Evolutionary conservation across 805 yeast genomes (phyloP).

Genomic region (Yamadazyma olivae): DNA sequence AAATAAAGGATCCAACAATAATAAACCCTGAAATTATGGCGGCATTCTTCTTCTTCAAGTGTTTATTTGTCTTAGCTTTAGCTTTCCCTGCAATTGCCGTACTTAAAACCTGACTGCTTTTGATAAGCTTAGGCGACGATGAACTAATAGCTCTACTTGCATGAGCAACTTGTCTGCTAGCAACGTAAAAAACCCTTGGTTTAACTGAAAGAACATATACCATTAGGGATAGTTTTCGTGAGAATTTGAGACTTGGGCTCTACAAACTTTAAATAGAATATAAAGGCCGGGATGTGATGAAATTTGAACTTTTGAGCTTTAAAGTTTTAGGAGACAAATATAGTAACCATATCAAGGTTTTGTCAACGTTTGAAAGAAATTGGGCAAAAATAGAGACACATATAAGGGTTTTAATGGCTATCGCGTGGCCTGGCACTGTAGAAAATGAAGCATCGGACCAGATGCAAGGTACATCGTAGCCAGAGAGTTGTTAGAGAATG

Average conservation of each 20-base stretch:
- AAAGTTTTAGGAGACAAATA: background rate
- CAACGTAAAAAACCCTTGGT: slow-evolving; percentile 18
- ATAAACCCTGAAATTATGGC: slow-evolving; percentile 41
- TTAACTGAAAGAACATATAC: slow-evolving; percentile 20
- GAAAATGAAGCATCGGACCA: too few relatives aligned
- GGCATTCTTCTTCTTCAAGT: slow-evolving; percentile 28
- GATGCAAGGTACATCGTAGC: too few relatives aligned
- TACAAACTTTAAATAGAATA: too few relatives aligned
- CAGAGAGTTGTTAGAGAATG: too few relatives aligned
- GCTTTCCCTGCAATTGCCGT: background rate
- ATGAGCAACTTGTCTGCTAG: slow-evolving; percentile 12
- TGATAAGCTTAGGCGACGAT: slow-evolving; percentile 12
- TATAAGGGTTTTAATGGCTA: too few relatives aligned
- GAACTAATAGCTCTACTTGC: slow-evolving; percentile 15
- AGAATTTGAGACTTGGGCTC: slow-evolving; percentile 1
- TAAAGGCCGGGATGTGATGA: too few relatives aligned
- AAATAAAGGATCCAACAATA: slow-evolving; percentile 41
- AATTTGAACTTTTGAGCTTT: too few relatives aligned
- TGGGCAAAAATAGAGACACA: too few relatives aligned
- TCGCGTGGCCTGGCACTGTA: too few relatives aligned
- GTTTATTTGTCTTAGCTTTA: slow-evolving; percentile 9
- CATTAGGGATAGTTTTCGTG: slow-evolving; percentile 10
- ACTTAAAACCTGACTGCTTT: background rate
- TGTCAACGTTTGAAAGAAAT: too few relatives aligned
- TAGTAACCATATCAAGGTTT: too few relatives aligned